Evolutionary conservation across 768 basidiomycete species (phyloP), one percentile per base, ranked within the genome.

Genomic region (Coprinellus aureogranulatus): DNA sequence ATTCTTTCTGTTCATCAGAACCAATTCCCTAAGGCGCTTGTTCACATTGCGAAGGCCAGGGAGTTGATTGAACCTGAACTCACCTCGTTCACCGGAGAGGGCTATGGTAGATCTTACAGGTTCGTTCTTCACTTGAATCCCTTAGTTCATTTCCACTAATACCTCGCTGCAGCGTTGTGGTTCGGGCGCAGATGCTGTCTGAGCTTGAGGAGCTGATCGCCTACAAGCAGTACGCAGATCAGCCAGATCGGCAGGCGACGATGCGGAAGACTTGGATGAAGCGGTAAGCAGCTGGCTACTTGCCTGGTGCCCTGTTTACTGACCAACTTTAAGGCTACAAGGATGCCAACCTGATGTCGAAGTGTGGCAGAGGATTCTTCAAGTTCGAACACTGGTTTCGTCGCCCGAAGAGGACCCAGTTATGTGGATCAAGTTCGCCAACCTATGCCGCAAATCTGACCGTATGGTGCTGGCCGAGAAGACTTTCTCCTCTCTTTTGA

Each of bases 381-480:
- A 98, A 77, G 94, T 99, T 49, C 85, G 97, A 53, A 93, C 95
- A 0, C 80, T 98, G 53, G 94, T 99, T 22, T 78, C 98, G 26
- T 90, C 85, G 44, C 96, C 97, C 0, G 91, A 91, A 61, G 94
- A 97, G 61, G 94, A 98, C 68, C 92, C 91, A 44, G 84, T 90
- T 46, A 98, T 97, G 87, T 98, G 95, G 94, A 97, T 99, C 73
- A 94, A 97, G 73, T 98, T 99, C 67, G 93, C 96, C 2, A 98
- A 99, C 65, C 77, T 98, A 1, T 98, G 97, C 68, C 91, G 97
- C 52, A 96, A 96, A 73, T 90, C 86, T 18, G 94, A 96, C 50
- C 86, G 97, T 4, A 92, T 98, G 84, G 82, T 83, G n/a, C 76
- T 99, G 50, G 95, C 96, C 0, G 94, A 98, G 64, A 98, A 98